A percentile compares a stretch with the other conserved stretches of the same genome.
Evolutionary conservation across 2,329 filamentous ascomycete species (phyloP).

Genomic region (Stagonosporopsis rhizophila): DNA sequence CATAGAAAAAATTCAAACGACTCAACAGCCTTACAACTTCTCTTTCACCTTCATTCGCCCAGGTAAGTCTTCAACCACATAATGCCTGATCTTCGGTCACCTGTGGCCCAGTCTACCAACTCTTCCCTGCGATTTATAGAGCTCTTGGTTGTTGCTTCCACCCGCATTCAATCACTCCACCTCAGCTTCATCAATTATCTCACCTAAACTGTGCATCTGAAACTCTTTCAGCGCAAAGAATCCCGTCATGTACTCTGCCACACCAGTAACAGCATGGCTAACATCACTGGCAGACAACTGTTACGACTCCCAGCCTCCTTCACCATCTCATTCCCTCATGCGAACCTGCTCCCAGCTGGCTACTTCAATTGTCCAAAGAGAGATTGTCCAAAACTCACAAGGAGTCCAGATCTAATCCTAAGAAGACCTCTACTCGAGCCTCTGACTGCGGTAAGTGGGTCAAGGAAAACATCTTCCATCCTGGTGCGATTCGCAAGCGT

Average conservation of each 20-base stretch:
- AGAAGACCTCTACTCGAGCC: neutral
- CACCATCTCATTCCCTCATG: constrained; percentile 10
- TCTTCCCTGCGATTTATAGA: no score
- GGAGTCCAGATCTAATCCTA: neutral
- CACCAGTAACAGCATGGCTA: constrained; percentile 1
- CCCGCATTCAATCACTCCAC: no score
- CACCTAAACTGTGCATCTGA: no score
- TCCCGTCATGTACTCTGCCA: neutral
- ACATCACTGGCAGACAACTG: constrained; percentile 17
- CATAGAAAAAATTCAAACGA: no score
- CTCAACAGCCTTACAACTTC: no score
- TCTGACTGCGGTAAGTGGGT: constrained; percentile 22
- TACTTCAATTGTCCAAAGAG: constrained; percentile 12
- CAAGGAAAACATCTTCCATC: constrained; percentile 25
- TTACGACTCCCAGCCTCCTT: constrained; percentile 6
- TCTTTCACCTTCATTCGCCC: neutral
- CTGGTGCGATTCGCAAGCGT: constrained; percentile 23
- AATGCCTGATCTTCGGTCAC: no score
- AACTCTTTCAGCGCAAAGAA: neutral
- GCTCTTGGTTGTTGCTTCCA: no score
- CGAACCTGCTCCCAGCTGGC: constrained; percentile 12
- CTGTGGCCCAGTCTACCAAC: no score
- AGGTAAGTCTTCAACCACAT: no score
- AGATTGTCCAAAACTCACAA: neutral
- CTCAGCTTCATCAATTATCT: no score